These are phyloP conservation scores for Davidsoniella eucalypti DNA, from an alignment of 2,329 filamentous ascomycete species.

Conservation along the genomic window DNA sequence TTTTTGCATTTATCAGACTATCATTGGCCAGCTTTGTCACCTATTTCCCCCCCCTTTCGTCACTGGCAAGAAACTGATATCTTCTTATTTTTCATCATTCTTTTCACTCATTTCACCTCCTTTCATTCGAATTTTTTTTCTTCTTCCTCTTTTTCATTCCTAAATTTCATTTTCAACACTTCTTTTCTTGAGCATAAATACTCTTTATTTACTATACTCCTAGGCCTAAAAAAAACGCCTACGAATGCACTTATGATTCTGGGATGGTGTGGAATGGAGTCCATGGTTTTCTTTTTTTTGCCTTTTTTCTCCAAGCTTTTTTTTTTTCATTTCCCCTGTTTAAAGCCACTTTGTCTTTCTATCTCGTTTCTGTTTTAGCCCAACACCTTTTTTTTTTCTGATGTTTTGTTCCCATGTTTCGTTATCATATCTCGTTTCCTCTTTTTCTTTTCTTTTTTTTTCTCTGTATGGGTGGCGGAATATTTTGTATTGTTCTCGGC, in stretches of 20 bases:
- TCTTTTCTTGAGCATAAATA: slow-evolving; percentile 3
- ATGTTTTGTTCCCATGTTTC: slow-evolving; percentile 14
- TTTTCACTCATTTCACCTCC: neutral
- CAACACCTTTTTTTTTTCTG: slow-evolving; percentile 12
- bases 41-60: neutral
- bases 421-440: neutral
- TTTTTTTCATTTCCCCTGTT: slow-evolving; percentile 6
- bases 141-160: neutral
- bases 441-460: slow-evolving; percentile 7
- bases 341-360: neutral
- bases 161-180: slow-evolving; percentile 13
- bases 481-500: neutral
- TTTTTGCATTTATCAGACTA: neutral
- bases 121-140: slow-evolving; percentile 9
- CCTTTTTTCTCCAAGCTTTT: slow-evolving; percentile 4
- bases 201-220: slow-evolving; percentile 16
- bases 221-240: slow-evolving; percentile 5
- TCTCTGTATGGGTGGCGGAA: neutral
- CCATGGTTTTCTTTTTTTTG: slow-evolving; percentile 7
- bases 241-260: slow-evolving; percentile 11
- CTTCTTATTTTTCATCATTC: slow-evolving; percentile 4
- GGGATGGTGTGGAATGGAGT: slow-evolving; percentile 12
- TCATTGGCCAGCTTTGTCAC: neutral
- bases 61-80: neutral
- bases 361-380: slow-evolving; percentile 10